Conservation (phyloP, 78 protist species). For the Dictyostelium citrinum region DNA sequence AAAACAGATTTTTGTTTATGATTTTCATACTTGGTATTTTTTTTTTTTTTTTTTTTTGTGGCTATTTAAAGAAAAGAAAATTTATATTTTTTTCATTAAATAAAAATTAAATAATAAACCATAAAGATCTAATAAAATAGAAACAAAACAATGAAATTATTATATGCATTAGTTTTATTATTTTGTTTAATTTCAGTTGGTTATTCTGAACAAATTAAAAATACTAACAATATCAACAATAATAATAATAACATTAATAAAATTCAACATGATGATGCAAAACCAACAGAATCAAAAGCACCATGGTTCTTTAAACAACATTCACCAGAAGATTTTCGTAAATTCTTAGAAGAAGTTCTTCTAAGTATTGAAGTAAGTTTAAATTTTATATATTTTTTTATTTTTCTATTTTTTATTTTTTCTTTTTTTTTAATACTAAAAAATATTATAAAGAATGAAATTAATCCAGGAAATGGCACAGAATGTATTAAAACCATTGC, state of each 20-base stretch:
- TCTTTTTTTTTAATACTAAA: too few relatives aligned
- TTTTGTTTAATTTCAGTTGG: not conserved
- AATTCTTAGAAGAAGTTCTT: not conserved
- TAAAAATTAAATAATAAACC: not conserved
- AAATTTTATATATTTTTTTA: not conserved
- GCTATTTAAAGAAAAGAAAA: not conserved
- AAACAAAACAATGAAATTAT: constrained; percentile 3
- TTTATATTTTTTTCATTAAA: not conserved
- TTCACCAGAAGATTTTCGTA: not conserved
- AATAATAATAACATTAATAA: not conserved
- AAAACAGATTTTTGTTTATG: not conserved
- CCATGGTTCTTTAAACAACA: not conserved
- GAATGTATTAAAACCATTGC: not conserved
- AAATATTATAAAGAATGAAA: too few relatives aligned
- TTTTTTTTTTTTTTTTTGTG: not conserved
- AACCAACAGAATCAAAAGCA: not conserved
- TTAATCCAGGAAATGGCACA: not conserved
- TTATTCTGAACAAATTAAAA: not conserved
- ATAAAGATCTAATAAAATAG: not conserved
- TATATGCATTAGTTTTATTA: not conserved
- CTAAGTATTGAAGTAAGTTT: not conserved
- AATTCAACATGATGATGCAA: not conserved
- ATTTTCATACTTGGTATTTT: not conserved
- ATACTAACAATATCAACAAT: not conserved
- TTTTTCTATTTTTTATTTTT: not conserved